A percentile compares a stretch with the other conserved stretches of the same genome.
Conservation (phyloP, 768 basidiomycete species). For the Hemileccinum impolitum region DNA sequence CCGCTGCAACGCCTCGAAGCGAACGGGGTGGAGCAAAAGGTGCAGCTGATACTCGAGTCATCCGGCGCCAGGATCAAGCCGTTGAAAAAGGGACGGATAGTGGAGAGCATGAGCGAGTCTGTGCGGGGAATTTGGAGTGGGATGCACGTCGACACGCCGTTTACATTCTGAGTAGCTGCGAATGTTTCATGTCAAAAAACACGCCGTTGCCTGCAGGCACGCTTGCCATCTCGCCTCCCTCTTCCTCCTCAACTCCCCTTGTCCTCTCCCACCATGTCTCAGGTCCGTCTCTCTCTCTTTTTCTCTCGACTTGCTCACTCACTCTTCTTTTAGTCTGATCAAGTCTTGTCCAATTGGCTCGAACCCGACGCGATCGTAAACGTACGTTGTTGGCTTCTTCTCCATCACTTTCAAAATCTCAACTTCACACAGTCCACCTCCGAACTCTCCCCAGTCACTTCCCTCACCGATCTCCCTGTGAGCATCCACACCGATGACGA, state of each 20-base stretch:
- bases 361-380: constrained; percentile 28
- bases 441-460: constrained; percentile 22
- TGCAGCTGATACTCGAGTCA: constrained; percentile 79
- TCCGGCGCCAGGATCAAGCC: constrained; percentile 84
- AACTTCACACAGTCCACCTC: constrained; percentile 12
- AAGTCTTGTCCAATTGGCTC: constrained; percentile 18
- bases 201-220: constrained; percentile 31
- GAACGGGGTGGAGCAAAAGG: constrained; percentile 70
- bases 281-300: constrained; percentile 3
- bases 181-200: constrained; percentile 27
- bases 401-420: not conserved
- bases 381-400: constrained; percentile 13
- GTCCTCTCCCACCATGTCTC: constrained; percentile 4
- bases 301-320: not conserved
- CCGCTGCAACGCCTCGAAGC: constrained; percentile 74
- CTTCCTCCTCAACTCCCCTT: constrained; percentile 3
- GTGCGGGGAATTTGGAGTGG: constrained; percentile 90
- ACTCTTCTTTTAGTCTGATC: constrained; percentile 5
- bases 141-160: constrained; percentile 73
- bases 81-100: constrained; percentile 59
- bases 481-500: constrained; percentile 19
- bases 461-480: constrained; percentile 28
- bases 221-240: not conserved
- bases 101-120: constrained; percentile 77
- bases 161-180: constrained; percentile 39